phyloP scores from a whole-genome alignment of 2,329 filamentous ascomycete species.

The Gaeumannomyces sp. region DNA sequence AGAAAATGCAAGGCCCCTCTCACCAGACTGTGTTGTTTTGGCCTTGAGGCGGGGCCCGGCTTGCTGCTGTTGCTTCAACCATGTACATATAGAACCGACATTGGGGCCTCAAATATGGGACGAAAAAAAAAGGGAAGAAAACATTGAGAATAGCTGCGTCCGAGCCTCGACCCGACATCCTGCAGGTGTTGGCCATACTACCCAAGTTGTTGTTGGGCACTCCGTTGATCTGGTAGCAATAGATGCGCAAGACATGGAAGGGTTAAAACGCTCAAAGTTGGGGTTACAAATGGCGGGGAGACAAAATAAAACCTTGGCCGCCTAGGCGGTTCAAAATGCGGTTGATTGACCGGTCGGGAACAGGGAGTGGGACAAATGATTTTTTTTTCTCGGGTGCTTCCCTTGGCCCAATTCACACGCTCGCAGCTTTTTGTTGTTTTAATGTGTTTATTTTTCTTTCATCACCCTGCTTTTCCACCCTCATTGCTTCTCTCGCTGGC shows the following conservation, averaged over 20 bases:
- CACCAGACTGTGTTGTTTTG: too few species aligned
- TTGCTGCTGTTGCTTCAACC: too few species aligned
- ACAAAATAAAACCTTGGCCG: too few species aligned
- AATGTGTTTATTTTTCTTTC: constrained; percentile 5
- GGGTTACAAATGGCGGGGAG: too few species aligned
- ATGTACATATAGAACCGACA: too few species aligned
- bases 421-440: neutral
- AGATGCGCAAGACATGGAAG: too few species aligned
- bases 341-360: neutral
- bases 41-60: too few species aligned
- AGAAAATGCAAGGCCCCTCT: neutral
- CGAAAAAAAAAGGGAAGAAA: constrained; percentile 10
- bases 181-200: too few species aligned
- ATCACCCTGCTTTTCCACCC: neutral
- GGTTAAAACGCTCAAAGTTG: too few species aligned
- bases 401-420: neutral
- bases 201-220: too few species aligned
- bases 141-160: constrained; percentile 1
- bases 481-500: neutral
- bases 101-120: constrained; percentile 4
- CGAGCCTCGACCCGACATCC: too few species aligned
- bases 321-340: neutral
- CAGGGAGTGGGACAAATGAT: neutral
- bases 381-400: neutral
- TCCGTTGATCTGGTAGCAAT: too few species aligned